These are phyloP conservation scores for Seiridium unicorne DNA, from an alignment of 2,329 filamentous ascomycete genomes.

Conservation along the genomic window DNA sequence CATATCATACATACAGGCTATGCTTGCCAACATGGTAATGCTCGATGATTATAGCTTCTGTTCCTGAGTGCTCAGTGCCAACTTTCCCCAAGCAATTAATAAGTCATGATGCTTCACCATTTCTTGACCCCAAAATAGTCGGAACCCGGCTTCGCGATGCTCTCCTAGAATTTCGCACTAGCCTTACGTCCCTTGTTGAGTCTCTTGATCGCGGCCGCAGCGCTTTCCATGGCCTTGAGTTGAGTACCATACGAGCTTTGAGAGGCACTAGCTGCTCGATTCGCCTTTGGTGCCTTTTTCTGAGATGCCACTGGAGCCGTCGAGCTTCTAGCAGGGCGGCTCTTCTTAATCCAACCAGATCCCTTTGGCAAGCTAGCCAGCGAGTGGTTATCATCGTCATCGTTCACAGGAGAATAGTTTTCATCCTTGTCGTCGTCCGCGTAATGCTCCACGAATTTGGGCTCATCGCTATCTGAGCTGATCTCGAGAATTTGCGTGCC, in stretches of 20 bases:
- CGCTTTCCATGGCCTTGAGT: slow-evolving; percentile 4
- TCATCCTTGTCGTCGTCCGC: slow-evolving; percentile 38
- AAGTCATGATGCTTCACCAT: not conserved
- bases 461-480: slow-evolving; percentile 28
- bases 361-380: slow-evolving; percentile 17
- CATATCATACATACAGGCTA: not conserved
- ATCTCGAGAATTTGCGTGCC: slow-evolving; percentile 37
- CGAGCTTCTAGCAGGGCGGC: slow-evolving; percentile 9
- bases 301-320: slow-evolving; percentile 9
- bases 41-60: not conserved
- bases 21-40: not conserved
- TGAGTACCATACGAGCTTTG: slow-evolving; percentile 1
- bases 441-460: slow-evolving; percentile 31
- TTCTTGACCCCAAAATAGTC: not conserved
- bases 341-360: slow-evolving; percentile 24
- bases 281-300: not conserved
- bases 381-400: slow-evolving; percentile 33
- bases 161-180: slow-evolving; percentile 5
- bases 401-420: slow-evolving; percentile 30
- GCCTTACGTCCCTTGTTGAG: slow-evolving; percentile 2
- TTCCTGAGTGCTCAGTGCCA: not conserved
- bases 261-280: not conserved
- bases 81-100: not conserved
- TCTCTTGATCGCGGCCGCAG: slow-evolving; percentile 5
- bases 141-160: not conserved